Conservation (phyloP, 495 filamentous ascomycete genomes). For the Niebla homalea region DNA sequence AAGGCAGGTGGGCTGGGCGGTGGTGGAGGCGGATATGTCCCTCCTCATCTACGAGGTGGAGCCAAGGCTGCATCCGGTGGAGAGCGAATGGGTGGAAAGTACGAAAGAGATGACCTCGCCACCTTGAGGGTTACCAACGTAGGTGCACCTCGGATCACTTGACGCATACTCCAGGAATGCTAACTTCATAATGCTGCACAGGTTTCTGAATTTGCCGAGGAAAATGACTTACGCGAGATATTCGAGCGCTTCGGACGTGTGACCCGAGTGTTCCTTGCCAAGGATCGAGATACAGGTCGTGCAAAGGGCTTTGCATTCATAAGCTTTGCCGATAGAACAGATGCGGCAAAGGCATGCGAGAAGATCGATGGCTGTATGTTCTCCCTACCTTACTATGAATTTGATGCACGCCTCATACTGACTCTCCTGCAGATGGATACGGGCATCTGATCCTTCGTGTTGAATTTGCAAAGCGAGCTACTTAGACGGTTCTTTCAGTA, state of each 20-base stretch:
- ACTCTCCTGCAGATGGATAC: slow-evolving; percentile 50
- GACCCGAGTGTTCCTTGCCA: slow-evolving; percentile 91
- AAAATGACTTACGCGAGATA: slow-evolving; percentile 85
- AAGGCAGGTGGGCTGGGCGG: slow-evolving; percentile 46
- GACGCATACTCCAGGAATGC: slow-evolving; percentile 1
- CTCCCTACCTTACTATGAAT: background rate
- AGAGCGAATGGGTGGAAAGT: slow-evolving; percentile 87
- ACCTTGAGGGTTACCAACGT: slow-evolving; percentile 97
- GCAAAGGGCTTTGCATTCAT: slow-evolving; percentile 99
- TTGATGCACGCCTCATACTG: slow-evolving; percentile 14
- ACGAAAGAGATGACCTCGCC: slow-evolving; percentile 90
- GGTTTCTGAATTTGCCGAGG: slow-evolving; percentile 95
- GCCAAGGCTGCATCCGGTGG: slow-evolving; percentile 49
- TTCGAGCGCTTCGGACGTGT: slow-evolving; percentile 96
- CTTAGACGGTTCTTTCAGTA: slow-evolving; percentile 22
- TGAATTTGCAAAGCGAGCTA: slow-evolving; percentile 79
- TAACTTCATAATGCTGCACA: slow-evolving; percentile 23
- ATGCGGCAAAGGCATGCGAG: slow-evolving; percentile 82
- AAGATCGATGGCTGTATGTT: slow-evolving; percentile 91
- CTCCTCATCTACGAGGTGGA: slow-evolving; percentile 76
- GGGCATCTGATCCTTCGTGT: slow-evolving; percentile 81
- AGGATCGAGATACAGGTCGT: slow-evolving; percentile 84
- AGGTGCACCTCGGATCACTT: slow-evolving; percentile 24
- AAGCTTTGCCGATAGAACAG: slow-evolving; percentile 76
- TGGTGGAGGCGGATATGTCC: slow-evolving; percentile 72